phyloP scores from a whole-genome alignment of 164 flowering plant genomes.

The Magnolia changhungtana region DNA sequence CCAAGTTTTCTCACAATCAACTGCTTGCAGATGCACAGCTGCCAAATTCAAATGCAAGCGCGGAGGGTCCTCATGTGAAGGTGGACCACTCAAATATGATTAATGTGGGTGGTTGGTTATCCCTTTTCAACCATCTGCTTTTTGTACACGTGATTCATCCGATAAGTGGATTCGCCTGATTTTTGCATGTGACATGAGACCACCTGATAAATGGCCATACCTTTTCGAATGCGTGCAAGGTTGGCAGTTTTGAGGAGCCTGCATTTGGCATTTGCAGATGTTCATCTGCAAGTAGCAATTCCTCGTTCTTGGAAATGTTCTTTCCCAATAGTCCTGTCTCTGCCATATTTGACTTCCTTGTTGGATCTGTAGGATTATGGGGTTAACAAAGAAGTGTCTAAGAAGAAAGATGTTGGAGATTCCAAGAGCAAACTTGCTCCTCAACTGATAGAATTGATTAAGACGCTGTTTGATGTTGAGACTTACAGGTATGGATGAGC shows the following conservation, averaged over 20 bases:
- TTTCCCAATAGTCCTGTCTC: background rate
- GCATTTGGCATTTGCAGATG: slow-evolving; percentile 4
- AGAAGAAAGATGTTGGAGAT: slow-evolving; percentile 31
- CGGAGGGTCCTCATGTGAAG: background rate
- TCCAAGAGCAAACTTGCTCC: slow-evolving; percentile 61
- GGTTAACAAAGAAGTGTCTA: slow-evolving; percentile 49
- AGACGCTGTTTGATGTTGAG: slow-evolving; percentile 91
- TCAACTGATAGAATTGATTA: slow-evolving; percentile 68
- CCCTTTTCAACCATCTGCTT: no score
- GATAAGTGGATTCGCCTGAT: background rate
- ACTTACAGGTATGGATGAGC: slow-evolving; percentile 64
- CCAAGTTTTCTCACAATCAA: background rate
- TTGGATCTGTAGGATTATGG: slow-evolving; percentile 79
- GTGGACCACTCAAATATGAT: background rate
- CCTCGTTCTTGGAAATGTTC: background rate
- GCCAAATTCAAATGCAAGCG: background rate
- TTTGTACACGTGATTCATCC: background rate
- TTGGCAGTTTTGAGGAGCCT: background rate
- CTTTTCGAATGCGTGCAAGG: no score
- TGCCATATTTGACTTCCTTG: background rate
- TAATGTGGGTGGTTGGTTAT: background rate
- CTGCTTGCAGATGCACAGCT: background rate
- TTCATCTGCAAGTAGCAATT: background rate
- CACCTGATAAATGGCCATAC: background rate
- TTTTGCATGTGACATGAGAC: background rate